phyloP scores from a whole-genome alignment of 805 yeast genomes.

The Ogataea henricii region DNA sequence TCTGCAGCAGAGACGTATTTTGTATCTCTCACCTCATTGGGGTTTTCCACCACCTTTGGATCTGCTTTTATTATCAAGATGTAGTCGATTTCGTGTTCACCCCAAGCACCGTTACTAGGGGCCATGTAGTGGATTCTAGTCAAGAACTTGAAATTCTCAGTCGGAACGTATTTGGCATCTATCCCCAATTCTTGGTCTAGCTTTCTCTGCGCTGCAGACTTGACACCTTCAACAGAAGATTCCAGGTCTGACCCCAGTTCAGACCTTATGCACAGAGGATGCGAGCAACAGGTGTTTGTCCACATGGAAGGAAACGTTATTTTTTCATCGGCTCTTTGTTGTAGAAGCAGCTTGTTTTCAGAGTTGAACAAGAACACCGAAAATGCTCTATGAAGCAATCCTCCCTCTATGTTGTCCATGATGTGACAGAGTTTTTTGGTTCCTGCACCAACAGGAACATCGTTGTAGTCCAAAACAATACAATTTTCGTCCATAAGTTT shows the following conservation, averaged over 20 bases:
- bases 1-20: slow-evolving; percentile 71
- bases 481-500: slow-evolving; percentile 95
- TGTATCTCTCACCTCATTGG: slow-evolving; percentile 84
- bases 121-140: slow-evolving; percentile 96
- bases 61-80: slow-evolving; percentile 73
- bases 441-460: slow-evolving; percentile 87
- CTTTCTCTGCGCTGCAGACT: slow-evolving; percentile 88
- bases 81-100: slow-evolving; percentile 97
- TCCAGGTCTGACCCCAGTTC: slow-evolving; percentile 72
- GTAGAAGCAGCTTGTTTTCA: slow-evolving; percentile 74
- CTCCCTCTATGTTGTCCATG: slow-evolving; percentile 82
- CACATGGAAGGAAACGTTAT: slow-evolving; percentile 96
- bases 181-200: slow-evolving; percentile 94
- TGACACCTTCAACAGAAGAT: slow-evolving; percentile 74
- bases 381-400: slow-evolving; percentile 92
- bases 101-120: slow-evolving; percentile 81
- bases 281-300: slow-evolving; percentile 99
- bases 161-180: slow-evolving; percentile 52
- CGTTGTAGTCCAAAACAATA: slow-evolving; percentile 87
- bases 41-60: slow-evolving; percentile 52
- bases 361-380: slow-evolving; percentile 90
- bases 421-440: slow-evolving; percentile 89
- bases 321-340: slow-evolving; percentile 95
- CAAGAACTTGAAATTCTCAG: slow-evolving; percentile 72
- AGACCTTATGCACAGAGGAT: slow-evolving; percentile 80